Evolutionary conservation across 1,284 basidiomycete genomes (phyloP).

Genomic region (Neolentinus lepideus): DNA sequence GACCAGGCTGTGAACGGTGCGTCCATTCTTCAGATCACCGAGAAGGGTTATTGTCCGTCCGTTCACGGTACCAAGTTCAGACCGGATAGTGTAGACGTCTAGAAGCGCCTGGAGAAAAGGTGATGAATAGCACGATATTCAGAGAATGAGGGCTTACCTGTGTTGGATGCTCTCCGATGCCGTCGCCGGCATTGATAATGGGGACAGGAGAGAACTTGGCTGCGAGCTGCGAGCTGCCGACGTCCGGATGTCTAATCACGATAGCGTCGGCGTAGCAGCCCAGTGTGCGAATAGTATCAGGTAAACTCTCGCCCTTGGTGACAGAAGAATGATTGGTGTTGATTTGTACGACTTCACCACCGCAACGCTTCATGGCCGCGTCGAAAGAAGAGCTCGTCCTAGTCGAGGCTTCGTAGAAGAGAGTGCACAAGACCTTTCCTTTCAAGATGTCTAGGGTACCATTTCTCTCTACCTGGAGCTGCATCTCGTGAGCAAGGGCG

Average conservation of each 20-base stretch:
- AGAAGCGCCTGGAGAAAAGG: slow-evolving; percentile 60
- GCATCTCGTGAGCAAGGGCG: slow-evolving; percentile 95
- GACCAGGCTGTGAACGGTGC: slow-evolving; percentile 96
- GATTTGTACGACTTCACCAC: slow-evolving; percentile 90
- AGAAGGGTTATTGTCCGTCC: slow-evolving; percentile 92
- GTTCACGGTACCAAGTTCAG: slow-evolving; percentile 96
- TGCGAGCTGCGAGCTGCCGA: slow-evolving; percentile 86
- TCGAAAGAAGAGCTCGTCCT: slow-evolving; percentile 97
- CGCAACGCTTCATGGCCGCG: slow-evolving; percentile 97
- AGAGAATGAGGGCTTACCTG: slow-evolving; percentile 47
- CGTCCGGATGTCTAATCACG: slow-evolving; percentile 90
- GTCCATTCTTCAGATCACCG: slow-evolving; percentile 97
- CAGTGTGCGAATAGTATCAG: slow-evolving; percentile 92
- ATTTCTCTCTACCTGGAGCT: slow-evolving; percentile 88
- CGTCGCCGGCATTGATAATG: slow-evolving; percentile 95
- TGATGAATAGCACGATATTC: slow-evolving; percentile 4
- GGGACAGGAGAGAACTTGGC: slow-evolving; percentile 96
- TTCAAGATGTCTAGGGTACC: slow-evolving; percentile 87
- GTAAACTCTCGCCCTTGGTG: slow-evolving; percentile 89
- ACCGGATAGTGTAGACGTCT: slow-evolving; percentile 96
- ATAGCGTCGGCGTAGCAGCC: slow-evolving; percentile 96
- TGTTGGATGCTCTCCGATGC: slow-evolving; percentile 95
- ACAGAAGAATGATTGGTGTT: slow-evolving; percentile 83
- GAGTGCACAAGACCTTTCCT: slow-evolving; percentile 88
- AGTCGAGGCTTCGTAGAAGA: slow-evolving; percentile 98